Evolutionary conservation across 164 flowering plant genomes (phyloP).

Genomic region (Tinospora cordifolia): DNA sequence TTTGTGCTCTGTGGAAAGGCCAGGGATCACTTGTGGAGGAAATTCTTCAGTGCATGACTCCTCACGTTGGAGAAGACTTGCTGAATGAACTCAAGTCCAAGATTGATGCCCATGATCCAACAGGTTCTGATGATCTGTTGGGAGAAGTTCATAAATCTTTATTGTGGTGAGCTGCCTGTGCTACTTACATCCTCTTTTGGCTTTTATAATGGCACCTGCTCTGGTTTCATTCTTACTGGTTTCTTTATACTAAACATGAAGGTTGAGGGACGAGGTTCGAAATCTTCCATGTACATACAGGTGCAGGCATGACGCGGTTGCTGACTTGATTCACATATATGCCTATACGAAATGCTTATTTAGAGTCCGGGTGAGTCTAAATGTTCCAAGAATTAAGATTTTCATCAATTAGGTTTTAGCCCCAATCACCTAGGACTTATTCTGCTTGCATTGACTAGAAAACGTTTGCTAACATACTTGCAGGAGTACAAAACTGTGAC

Average conservation of each 20-base stretch:
- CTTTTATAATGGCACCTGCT: not conserved
- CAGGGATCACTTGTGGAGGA: constrained; percentile 88
- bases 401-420: not conserved
- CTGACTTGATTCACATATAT: constrained; percentile 89
- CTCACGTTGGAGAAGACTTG: constrained; percentile 59
- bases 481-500: constrained; percentile 81
- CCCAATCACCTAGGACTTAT: not conserved
- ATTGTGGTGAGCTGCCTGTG: constrained; percentile 53
- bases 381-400: not conserved
- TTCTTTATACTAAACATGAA: constrained; percentile 18
- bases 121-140: constrained; percentile 54
- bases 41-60: constrained; percentile 74
- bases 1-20: constrained; percentile 78
- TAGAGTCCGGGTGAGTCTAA: constrained; percentile 58
- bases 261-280: constrained; percentile 97
- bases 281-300: constrained; percentile 77
- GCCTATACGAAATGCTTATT: constrained; percentile 81
- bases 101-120: constrained; percentile 71
- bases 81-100: constrained; percentile 54
- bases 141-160: constrained; percentile 67
- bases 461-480: constrained; percentile 9
- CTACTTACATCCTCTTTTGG: not conserved
- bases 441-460: constrained; percentile 11
- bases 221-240: constrained; percentile 1
- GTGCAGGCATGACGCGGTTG: constrained; percentile 97